Percentiles rank a stretch among this genome's conserved stretches.
phyloP scores from a whole-genome alignment of 2,329 filamentous ascomycete genomes.

The Colletotrichum sp. region DNA sequence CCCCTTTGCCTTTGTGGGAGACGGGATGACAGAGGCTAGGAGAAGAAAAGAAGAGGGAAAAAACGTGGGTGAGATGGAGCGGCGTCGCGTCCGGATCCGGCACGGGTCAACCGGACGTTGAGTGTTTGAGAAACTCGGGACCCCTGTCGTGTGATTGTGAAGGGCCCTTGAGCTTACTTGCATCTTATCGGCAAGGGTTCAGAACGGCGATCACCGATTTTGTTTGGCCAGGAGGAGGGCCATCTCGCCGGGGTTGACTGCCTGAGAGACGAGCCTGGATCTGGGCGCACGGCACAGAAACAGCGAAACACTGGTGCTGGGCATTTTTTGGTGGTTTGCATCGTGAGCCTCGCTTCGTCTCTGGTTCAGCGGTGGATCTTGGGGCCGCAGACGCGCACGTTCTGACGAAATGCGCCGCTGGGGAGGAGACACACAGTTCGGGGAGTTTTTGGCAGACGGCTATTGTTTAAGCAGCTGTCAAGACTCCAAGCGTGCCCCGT shows the following conservation, averaged over 20 bases:
- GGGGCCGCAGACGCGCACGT: neutral
- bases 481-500: neutral
- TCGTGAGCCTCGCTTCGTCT: neutral
- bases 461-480: neutral
- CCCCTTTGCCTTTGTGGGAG: neutral
- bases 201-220: neutral
- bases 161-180: neutral
- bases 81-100: constrained; percentile 2
- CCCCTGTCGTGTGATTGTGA: neutral
- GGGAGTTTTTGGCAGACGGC: neutral
- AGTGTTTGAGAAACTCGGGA: neutral
- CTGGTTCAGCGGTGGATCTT: neutral
- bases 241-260: neutral
- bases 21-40: neutral
- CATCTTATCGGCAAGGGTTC: neutral
- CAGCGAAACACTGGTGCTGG: constrained; percentile 9
- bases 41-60: neutral
- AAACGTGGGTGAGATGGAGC: neutral
- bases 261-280: neutral
- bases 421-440: neutral
- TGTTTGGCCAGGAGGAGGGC: neutral
- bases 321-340: neutral
- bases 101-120: neutral
- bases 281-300: neutral
- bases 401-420: neutral